Evolutionary conservation across 805 yeast species (phyloP).

Genomic region (Candida incommunis): DNA sequence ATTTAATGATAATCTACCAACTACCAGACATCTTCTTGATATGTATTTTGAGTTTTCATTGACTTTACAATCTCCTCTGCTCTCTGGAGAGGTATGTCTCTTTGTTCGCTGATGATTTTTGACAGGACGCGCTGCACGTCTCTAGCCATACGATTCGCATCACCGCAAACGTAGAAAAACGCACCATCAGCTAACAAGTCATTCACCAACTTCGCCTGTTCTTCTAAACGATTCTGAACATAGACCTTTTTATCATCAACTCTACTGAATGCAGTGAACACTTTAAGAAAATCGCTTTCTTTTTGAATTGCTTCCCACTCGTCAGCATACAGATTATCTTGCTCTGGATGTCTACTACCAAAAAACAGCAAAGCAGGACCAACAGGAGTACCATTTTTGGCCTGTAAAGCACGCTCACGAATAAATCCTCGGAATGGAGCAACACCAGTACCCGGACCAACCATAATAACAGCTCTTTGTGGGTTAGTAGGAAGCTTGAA

Average conservation of each 20-base stretch:
- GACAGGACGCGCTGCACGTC: conserved; percentile 67
- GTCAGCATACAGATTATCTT: conserved; percentile 74
- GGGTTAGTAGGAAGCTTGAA: conserved; percentile 87
- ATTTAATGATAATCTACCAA: not conserved
- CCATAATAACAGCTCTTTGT: conserved; percentile 69
- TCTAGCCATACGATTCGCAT: conserved; percentile 90
- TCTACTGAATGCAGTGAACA: conserved; percentile 80
- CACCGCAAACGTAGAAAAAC: conserved; percentile 90
- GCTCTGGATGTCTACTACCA: conserved; percentile 70
- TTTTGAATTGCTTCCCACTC: conserved; percentile 48
- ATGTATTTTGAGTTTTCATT: conserved; percentile 69
- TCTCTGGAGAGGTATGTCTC: conserved; percentile 47
- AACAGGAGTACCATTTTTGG: conserved; percentile 34
- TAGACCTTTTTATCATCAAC: conserved; percentile 45
- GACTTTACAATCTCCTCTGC: conserved; percentile 69
- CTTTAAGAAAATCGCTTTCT: conserved; percentile 23
- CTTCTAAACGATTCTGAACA: conserved; percentile 66
- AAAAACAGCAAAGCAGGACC: conserved; percentile 71
- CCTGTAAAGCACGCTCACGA: conserved; percentile 63
- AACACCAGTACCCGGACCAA: conserved; percentile 98
- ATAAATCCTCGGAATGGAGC: conserved; percentile 96
- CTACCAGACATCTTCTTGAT: conserved; percentile 97
- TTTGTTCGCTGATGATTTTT: conserved; percentile 45
- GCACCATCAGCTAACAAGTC: conserved; percentile 55
- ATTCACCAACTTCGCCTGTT: conserved; percentile 33